Evolutionary conservation across 2,329 filamentous ascomycete species (phyloP), one percentile per base, ranked within the genome.

Genomic region (Coleophoma cylindrospora): DNA sequence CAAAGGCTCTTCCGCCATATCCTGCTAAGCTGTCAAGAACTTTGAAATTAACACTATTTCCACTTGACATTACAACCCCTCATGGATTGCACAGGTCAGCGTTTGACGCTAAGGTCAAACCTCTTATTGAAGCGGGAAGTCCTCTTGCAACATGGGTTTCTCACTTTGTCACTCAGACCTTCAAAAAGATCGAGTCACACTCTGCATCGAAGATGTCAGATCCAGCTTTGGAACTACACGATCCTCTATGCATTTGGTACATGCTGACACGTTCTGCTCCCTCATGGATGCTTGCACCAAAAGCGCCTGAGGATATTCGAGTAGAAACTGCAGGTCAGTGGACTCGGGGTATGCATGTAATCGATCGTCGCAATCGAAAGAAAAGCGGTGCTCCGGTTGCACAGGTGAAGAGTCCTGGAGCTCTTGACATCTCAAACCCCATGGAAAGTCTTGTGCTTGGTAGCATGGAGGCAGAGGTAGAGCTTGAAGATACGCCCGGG

Each of bases 301-400:
- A 77, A 38, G 71, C 66, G 50, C 81, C 75, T 0, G 87, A 95
- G 67, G 94, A 99, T 66, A 86, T 99, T 50, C 80, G 94, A 17
- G 75, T 99, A 38, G 94, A 99, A 71, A 95, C 91, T 0, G 73
- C 80, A 2, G 94, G 92, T 2, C 94, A 97, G 72, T 99, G 94
- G 94, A 95, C 91, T 43, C 77, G 89, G 50, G 92, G 94, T 1
- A 91, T 94, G 84, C 91, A 91, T 63, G 77, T 97, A 33, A 74
- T 91, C 38, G 94, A 99, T 73, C 77, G 83, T 34, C 79, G 94
- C 41, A 69, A 71, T 36, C 71, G 82, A 48, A 74, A 71, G 54
- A 81, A 81, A 63, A 74, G 74, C 6, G 75, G 70, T 41, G 62
- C 60, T 13, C 64, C 55, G 48, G 62, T 52, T 58, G 62, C 47